Base-by-base conservation (phyloP, 2,329 filamentous ascomycete species). In the Colletotrichum liriopes region DNA sequence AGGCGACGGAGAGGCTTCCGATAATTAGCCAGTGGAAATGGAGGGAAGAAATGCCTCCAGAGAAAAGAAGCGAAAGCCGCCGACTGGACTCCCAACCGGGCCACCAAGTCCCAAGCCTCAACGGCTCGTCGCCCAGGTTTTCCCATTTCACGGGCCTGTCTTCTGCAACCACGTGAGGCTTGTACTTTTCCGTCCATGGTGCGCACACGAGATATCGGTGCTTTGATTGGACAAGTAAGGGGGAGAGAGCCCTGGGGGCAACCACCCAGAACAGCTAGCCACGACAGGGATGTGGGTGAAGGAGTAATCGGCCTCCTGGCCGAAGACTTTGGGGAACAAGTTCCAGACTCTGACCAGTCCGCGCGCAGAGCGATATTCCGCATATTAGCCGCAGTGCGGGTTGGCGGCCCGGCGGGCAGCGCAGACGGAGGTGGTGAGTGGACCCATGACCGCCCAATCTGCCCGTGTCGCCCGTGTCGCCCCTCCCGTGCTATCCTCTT, bases 381-480 rank as follows among this genome's bases (percentile, higher is more conserved):
- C 70, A 66, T 51, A 65, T 71, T 72, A 71, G 70, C 70, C 70
- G 70, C 55, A 65, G 37, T 47, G 60, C 69, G 70, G 70, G 41
- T 65, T 55, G 6, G 49, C 70, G 70, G 70, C 66, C 70, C 70
- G 70, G 47, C 70, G 70, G 66, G 55, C 70, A 72, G 70, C 47
- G 9, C 51, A 63, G 32, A 69, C 69, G 58, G 52, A 39, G 62
- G 23, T 32, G 23, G 56, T 59, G 52, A 54, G 14, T 39, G 60
- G 60, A 29, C 18, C n/a, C 59, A 41, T 20, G 20, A 12, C 43
- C 41, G 58, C 49, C 20, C 51, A 3, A 47, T 11, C 52, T 37
- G 62, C 52, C 61, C 45, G 66, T 64, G 12, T 37, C 32, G 23
- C 4, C 66, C 66, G 66, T 20, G 60, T 56, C 41, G 51, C 41